phyloP scores from a whole-genome alignment of 2,329 filamentous ascomycete species.

The Myriangium duriaei region DNA sequence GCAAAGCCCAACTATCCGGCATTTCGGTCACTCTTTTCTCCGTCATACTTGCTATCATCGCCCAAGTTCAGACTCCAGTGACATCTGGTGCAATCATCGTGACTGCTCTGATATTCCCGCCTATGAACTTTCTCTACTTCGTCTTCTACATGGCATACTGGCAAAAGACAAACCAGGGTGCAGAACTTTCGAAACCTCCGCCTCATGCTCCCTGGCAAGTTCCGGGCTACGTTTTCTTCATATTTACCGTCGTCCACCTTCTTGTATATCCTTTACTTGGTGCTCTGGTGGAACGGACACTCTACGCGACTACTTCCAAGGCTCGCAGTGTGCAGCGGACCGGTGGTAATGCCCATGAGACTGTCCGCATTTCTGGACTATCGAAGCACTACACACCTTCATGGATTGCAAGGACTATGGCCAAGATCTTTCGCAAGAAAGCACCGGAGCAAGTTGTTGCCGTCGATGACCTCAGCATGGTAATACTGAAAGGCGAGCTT shows the following conservation, averaged over 20 bases:
- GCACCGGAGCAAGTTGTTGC: conserved; percentile 59
- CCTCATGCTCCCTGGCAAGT: conserved; percentile 48
- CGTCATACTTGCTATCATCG: conserved; percentile 66
- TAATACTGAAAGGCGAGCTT: conserved; percentile 66
- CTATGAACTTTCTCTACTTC: conserved; percentile 81
- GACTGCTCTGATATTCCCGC: conserved; percentile 66
- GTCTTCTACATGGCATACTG: conserved; percentile 67
- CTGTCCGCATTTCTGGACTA: conserved; percentile 60
- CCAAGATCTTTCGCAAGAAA: conserved; percentile 35
- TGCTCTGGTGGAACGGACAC: conserved; percentile 55
- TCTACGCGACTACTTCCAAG: conserved; percentile 62
- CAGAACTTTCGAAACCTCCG: conserved; percentile 49
- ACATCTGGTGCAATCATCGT: conserved; percentile 52
- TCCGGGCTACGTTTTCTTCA: conserved; percentile 63
- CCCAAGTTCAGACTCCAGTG: conserved; percentile 57
- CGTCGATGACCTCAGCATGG: conserved; percentile 60
- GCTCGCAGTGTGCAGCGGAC: conserved; percentile 30
- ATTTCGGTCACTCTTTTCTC: conserved; percentile 63
- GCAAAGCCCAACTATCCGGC: conserved; percentile 74
- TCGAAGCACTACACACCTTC: conserved; percentile 66
- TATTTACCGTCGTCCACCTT: conserved; percentile 67
- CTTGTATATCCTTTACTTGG: conserved; percentile 65
- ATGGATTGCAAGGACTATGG: conserved; percentile 39
- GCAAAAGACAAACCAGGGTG: conserved; percentile 48
- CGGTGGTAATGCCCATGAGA: conserved; percentile 24